Evolutionary conservation across 2,329 filamentous ascomycete genomes (phyloP), one percentile per base, ranked within the genome.

Genomic region (Diaporthe ilicicola): DNA sequence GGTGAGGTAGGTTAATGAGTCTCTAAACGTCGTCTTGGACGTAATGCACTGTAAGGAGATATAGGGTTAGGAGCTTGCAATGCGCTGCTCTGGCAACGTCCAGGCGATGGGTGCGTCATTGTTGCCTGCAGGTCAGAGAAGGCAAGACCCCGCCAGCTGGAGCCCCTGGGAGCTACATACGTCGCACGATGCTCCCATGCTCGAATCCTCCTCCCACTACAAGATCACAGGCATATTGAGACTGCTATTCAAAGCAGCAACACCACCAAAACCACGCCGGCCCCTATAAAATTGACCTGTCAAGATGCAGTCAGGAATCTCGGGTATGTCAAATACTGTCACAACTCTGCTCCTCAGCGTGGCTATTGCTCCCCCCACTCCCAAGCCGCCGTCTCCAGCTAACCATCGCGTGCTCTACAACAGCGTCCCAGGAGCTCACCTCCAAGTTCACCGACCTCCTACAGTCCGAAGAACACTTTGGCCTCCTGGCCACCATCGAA

Each of bases 371-470:
- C 37, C 13, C 39, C 50, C 13, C 37, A n/a, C n/a, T n/a, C 46
- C 27, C n/a, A 32, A n/a, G 9, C n/a, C 34, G 12, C 8, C n/a
- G 12, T 24, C 32, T 15, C 27, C 2, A 13, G 9, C 67, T 70
- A 29, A 72, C 12, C 4, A 10, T n/a, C 12, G 7, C 13, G 7
- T 19, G 10, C 15, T 37, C 8, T 13, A 9, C 48, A 13, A 59
- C 78, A 93, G 94, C 92, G 75, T 95, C 93, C 70, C 82, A 91
- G 82, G 93, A 95, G 86, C 91, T 96, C 73, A 88, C 91, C 79
- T 84, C 89, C 76, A 87, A 92, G 76, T 95, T 96, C 86, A 90
- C 89, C 82, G 84, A 83, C 72, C 86, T 96, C 78, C 87, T 94
- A 74, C 86, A 87, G 61, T 88, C 88, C 64, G 79, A 86, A 68